Evolutionary conservation across 78 protist genomes (phyloP).

Genomic region (Ministeria vibrans): DNA sequence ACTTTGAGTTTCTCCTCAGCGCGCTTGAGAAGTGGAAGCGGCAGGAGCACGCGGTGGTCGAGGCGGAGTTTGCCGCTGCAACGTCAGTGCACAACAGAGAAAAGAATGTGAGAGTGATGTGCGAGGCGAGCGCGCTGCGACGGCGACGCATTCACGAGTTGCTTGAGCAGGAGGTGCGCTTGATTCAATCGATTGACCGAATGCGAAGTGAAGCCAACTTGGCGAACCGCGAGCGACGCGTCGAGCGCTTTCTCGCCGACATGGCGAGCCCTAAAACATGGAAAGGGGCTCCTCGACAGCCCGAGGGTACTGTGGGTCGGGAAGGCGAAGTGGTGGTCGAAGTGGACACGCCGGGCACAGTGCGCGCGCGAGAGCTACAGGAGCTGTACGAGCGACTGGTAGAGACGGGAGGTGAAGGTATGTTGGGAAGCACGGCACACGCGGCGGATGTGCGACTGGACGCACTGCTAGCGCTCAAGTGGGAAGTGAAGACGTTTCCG

Average conservation of each 20-base stretch:
- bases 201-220: conserved; percentile 22
- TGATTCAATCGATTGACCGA: conserved; percentile 64
- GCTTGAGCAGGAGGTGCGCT: conserved; percentile 49
- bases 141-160: conserved; percentile 26
- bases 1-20: conserved; percentile 49
- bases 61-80: no score
- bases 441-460: conserved; percentile 63
- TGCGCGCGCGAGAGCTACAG: conserved; percentile 59
- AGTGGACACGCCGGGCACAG: conserved; percentile 65
- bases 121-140: conserved; percentile 42
- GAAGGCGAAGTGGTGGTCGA: not conserved
- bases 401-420: no score
- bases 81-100: no score
- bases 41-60: no score
- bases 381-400: conserved; percentile 44
- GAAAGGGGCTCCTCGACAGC: no score
- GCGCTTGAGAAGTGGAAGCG: conserved; percentile 70
- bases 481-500: conserved; percentile 59
- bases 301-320: no score
- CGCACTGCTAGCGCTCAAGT: conserved; percentile 58
- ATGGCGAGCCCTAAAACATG: no score
- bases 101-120: no score
- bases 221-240: conserved; percentile 12
- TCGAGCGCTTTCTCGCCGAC: conserved; percentile 15
- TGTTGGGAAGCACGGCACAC: no score